Evolutionary conservation across 495 filamentous ascomycete species (phyloP).

Genomic region (Hypoxylon subgilvum): DNA sequence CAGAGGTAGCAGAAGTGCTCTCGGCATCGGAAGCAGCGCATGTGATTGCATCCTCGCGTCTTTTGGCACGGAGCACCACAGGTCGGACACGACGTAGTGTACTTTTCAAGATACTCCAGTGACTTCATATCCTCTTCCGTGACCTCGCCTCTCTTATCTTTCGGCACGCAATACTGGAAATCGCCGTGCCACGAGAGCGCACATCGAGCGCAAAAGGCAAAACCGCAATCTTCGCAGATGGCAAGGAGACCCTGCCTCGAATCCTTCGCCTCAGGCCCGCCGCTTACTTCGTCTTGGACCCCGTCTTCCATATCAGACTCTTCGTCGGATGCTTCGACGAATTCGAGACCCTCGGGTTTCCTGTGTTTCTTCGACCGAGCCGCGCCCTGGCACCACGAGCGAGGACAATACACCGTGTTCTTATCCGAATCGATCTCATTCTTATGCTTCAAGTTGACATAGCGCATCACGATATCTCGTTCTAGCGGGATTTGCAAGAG

Average conservation of each 20-base stretch:
- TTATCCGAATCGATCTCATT: slow-evolving; percentile 88
- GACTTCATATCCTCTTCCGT: slow-evolving; percentile 84
- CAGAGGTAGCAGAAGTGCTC: slow-evolving; percentile 98
- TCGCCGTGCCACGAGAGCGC: slow-evolving; percentile 87
- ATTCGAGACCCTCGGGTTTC: slow-evolving; percentile 64
- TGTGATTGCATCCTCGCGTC: slow-evolving; percentile 94
- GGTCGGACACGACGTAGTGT: slow-evolving; percentile 90
- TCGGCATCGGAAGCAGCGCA: slow-evolving; percentile 88
- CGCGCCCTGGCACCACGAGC: slow-evolving; percentile 92
- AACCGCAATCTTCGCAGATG: slow-evolving; percentile 88
- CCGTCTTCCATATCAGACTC: slow-evolving; percentile 51
- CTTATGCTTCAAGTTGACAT: slow-evolving; percentile 88
- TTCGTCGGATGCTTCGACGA: slow-evolving; percentile 56
- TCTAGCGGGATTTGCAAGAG: slow-evolving; percentile 83
- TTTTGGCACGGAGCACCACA: slow-evolving; percentile 88
- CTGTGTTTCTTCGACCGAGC: slow-evolving; percentile 79
- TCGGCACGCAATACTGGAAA: slow-evolving; percentile 65
- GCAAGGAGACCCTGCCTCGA: slow-evolving; percentile 58
- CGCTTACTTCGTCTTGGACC: slow-evolving; percentile 35
- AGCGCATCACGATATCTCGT: slow-evolving; percentile 77
- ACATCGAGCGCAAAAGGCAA: slow-evolving; percentile 80
- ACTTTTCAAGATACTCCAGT: slow-evolving; percentile 75
- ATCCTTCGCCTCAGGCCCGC: slow-evolving; percentile 37
- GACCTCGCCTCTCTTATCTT: slow-evolving; percentile 66
- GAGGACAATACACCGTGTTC: slow-evolving; percentile 90